Base-by-base conservation (phyloP, 1,284 basidiomycete species). In the Melampsora larici-populina region DNA sequence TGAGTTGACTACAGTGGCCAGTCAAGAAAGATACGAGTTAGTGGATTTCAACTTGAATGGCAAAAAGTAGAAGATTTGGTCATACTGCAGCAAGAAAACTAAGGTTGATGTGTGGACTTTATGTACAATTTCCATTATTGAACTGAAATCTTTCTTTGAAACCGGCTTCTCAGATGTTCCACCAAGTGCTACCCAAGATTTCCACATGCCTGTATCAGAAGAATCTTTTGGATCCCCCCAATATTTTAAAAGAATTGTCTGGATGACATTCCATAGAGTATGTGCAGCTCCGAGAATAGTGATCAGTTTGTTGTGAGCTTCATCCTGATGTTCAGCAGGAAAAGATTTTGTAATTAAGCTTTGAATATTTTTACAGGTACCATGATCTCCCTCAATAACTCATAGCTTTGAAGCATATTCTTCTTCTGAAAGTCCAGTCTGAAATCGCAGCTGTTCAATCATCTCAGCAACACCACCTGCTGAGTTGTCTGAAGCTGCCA, bases 401-500 rank as follows among this genome's bases (percentile, higher is more conserved):
- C 48, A 55, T 7, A 71, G 70, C 1, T 26, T 15, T 43, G 31
- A 1, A 26, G n/a, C 43, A 46, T 62, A 71, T 11, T 70, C 24
- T 11, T 51, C n/a, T 17, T 21, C 1, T 1, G 24, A 26, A 8
- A 58, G 49, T 7, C n/a, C 13, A 5, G 49, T 70, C 26, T 70
- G 68, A 1, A 8, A 46, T 8, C 51, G 8, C 21, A 70, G 24
- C 1, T 36, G 31, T 29, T 55, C 49, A 1, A 70, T 31, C 11
- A 70, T 55, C 11, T 70, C 48, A 15, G n/a, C 29, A 33, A 71
- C 58, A 1, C 58, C 36, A 2, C 40, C 36, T 7, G 58, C 4
- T 3, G 55, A 62, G 31, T 63, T 60, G 17, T 71, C 70, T 7
- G 58, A 71, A 43, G 70, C 70, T 33, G 63, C 24, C 70, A 71